phyloP scores from a whole-genome alignment of 2,329 filamentous ascomycete genomes.

The Emergomyces africanus region DNA sequence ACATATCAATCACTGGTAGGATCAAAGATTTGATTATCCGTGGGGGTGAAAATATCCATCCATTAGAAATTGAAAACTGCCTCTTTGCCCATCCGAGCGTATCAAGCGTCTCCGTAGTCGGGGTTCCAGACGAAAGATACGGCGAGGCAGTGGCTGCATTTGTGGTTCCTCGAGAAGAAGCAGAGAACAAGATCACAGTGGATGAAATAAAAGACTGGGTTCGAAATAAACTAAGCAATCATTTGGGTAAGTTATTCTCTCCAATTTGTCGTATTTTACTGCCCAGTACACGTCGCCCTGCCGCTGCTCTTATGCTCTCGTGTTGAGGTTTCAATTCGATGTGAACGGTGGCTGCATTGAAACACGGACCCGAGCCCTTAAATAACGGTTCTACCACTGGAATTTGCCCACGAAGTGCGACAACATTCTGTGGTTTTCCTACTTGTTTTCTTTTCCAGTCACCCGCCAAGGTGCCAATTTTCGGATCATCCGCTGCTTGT shows the following conservation, averaged over 20 bases:
- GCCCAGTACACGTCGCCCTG: not conserved
- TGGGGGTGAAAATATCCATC: slow-evolving; percentile 92
- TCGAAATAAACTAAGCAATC: slow-evolving; percentile 52
- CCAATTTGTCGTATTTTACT: not conserved
- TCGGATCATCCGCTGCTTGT: slow-evolving; percentile 5
- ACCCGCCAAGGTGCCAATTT: slow-evolving; percentile 4
- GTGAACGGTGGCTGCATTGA: not conserved
- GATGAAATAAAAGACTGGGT: slow-evolving; percentile 63
- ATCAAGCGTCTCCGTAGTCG: slow-evolving; percentile 68
- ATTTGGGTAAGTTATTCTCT: slow-evolving; percentile 42
- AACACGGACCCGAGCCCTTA: not conserved
- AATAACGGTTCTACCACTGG: not conserved
- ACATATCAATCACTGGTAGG: slow-evolving; percentile 74
- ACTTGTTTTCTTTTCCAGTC: not conserved
- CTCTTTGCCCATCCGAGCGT: slow-evolving; percentile 60
- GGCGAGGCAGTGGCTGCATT: slow-evolving; percentile 85
- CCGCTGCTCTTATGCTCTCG: not conserved
- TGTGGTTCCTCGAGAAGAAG: slow-evolving; percentile 43
- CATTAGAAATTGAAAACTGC: slow-evolving; percentile 82
- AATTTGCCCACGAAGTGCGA: not conserved
- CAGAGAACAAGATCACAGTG: slow-evolving; percentile 35
- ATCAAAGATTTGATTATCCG: slow-evolving; percentile 95
- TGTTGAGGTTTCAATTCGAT: not conserved
- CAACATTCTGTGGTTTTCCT: not conserved
- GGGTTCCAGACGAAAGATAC: slow-evolving; percentile 66